Evolutionary conservation across 1,139 yeast genomes (phyloP), one percentile per base, ranked within the genome.

Genomic region (Magnusiomyces sp.): DNA sequence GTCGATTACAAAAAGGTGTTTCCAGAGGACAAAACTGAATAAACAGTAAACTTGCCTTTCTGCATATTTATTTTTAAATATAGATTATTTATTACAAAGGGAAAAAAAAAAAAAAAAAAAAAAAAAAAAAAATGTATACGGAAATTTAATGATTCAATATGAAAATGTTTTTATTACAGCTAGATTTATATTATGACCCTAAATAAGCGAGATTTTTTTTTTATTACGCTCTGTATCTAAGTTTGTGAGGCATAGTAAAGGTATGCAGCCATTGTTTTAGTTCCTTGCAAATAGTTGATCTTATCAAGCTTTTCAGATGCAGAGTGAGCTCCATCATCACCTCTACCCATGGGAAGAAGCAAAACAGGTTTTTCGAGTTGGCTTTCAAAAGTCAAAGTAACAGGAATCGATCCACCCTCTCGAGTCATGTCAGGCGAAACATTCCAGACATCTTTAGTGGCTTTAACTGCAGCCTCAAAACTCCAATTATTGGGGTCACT

Each of bases 281-380:
- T 83, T 55, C 99, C 99, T 64, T 87, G 85, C 58, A 92, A 81
- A 70, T 87, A 94, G 74, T 94, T 94, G 58, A 84, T 71, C 49
- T 87, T 73, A 66, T 94, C 86, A 63, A 94, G 73, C 73, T 94
- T 94, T 71, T 94, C 99, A 65, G 92, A 90, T 62, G 92, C 88
- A 29, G 97, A 88, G 68, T 94, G 99, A 45, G 99, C 98, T 59
- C 98, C 98, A 63, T 94, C 99, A 66, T 92, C 97, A 60, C 97
- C 98, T 71, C 95, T 83, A 58, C 98, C 98, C 86, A 92, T 87
- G 58, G 98, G 98, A 61, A 92, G 77, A 63, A 92, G 74, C 57
- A 92, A 74, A 31, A 90, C 97, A 58, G 83, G 83, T 40, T 94
- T 85, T 60, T 84, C 82, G 63, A 92, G 77, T 64, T 81, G 81